phyloP scores from a whole-genome alignment of 441 rosid species.

The Jatropha podagrica region DNA sequence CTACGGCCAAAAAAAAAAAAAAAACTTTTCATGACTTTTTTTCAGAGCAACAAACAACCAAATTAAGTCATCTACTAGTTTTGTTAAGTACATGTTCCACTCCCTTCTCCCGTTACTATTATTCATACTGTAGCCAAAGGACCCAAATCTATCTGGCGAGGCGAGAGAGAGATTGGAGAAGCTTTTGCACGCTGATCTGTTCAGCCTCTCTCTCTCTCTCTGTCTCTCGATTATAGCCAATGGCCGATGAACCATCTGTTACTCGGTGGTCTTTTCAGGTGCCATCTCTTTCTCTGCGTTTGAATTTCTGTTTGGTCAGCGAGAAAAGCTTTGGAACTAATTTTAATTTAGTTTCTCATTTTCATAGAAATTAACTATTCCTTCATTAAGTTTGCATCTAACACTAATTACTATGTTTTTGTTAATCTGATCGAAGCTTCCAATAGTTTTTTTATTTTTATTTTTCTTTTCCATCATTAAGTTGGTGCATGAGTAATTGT shows the following conservation, averaged over 20 bases:
- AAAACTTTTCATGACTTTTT: too few species aligned
- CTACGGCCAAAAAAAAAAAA: not conserved
- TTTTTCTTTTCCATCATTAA: too few species aligned
- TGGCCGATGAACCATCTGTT: slow-evolving; percentile 72
- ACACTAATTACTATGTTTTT: not conserved
- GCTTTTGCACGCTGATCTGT: not conserved
- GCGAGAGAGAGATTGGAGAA: not conserved
- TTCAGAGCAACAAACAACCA: too few species aligned
- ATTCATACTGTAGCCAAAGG: not conserved
- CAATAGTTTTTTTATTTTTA: too few species aligned
- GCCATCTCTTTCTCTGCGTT: slow-evolving; percentile 2
- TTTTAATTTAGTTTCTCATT: not conserved
- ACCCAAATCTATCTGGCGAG: slow-evolving; percentile 1
- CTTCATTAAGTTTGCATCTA: not conserved
- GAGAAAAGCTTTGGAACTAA: not conserved
- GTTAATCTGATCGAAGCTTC: slow-evolving; percentile 5
- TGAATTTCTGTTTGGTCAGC: slow-evolving; percentile 1
- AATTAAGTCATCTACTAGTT: not conserved
- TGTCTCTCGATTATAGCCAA: slow-evolving; percentile 17
- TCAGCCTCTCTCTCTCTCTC: slow-evolving; percentile 6
- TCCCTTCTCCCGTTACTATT: not conserved
- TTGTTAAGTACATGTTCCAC: not conserved
- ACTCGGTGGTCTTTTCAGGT: slow-evolving; percentile 96
- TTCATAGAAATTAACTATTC: not conserved
- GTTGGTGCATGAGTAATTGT: too few species aligned